A percentile compares a stretch with the other conserved stretches of the same genome.
Conservation (phyloP, 371 early-diverging fungal genomes). For the Mortierella sp. region DNA sequence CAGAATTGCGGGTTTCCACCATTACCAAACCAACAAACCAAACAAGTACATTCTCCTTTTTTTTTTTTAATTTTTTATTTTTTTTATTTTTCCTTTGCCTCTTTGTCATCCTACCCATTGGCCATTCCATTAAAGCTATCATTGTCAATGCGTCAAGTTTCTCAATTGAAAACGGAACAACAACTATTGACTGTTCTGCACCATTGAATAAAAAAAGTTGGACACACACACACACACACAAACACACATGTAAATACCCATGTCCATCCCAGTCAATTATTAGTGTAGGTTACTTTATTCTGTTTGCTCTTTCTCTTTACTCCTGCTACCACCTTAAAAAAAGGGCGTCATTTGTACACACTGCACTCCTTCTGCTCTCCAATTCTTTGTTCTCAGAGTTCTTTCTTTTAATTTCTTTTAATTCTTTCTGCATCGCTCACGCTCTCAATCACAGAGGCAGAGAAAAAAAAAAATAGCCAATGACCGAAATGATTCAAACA, state of each 20-base stretch:
- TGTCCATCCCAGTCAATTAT: background rate
- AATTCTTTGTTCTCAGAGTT: background rate
- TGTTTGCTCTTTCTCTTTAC: background rate
- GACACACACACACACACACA: too few relatives aligned
- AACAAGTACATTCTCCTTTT: constrained; percentile 3
- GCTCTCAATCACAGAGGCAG: constrained; percentile 5
- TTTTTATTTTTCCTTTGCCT: background rate
- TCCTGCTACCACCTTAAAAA: background rate
- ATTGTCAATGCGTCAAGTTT: constrained; percentile 9
- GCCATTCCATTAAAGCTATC: background rate
- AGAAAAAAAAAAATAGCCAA: background rate
- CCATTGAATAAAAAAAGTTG: too few relatives aligned
- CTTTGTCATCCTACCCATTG: background rate
- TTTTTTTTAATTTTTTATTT: background rate
- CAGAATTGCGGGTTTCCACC: too few relatives aligned
- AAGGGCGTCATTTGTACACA: background rate
- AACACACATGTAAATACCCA: too few relatives aligned
- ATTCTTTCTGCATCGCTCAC: background rate
- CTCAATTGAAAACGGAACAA: constrained; percentile 2
- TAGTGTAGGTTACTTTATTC: constrained; percentile 8
- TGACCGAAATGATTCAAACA: constrained; percentile 29
- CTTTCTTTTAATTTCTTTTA: background rate
- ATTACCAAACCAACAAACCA: too few relatives aligned
- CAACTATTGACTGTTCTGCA: background rate
- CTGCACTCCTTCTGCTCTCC: background rate